These are phyloP conservation scores for Allium sativum DNA, from an alignment of 106 monocot species.

Conservation along the genomic window DNA sequence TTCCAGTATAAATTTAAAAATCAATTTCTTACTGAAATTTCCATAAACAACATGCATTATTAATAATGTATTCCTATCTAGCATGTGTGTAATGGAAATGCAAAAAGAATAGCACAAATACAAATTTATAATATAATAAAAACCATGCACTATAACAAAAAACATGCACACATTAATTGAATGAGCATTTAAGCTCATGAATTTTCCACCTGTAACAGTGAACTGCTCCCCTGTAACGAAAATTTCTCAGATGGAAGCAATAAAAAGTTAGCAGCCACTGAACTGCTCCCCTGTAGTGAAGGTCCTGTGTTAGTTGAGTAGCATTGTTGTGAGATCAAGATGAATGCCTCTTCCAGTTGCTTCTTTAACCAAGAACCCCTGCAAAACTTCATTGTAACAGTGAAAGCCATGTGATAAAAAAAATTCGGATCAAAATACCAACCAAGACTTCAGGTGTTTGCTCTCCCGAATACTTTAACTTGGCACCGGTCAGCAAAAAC, in stretches of 20 bases:
- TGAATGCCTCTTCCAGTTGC: slow-evolving; percentile 79
- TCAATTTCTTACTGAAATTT: too few species aligned
- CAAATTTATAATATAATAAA: too few species aligned
- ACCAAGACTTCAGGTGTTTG: slow-evolving; percentile 35
- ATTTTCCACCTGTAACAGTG: too few species aligned
- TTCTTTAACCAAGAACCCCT: slow-evolving; percentile 75
- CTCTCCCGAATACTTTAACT: slow-evolving; percentile 38
- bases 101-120: too few species aligned
- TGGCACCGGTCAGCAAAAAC: slow-evolving; percentile 41
- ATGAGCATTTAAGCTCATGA: too few species aligned
- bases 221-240: too few species aligned
- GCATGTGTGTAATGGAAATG: too few species aligned
- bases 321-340: slow-evolving; percentile 67
- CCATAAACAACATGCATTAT: too few species aligned
- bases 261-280: slow-evolving; percentile 21
- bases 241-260: slow-evolving; percentile 38
- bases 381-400: slow-evolving; percentile 70
- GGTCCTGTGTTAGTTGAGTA: slow-evolving; percentile 29
- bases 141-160: too few species aligned
- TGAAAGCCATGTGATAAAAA: slow-evolving; percentile 86
- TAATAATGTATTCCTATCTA: too few species aligned
- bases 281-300: slow-evolving; percentile 17
- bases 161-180: too few species aligned
- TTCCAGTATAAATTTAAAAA: too few species aligned
- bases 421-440: slow-evolving; percentile 50